These are phyloP conservation scores for Hymenotorrendiella dingleyae DNA, from an alignment of 2,329 filamentous ascomycete species.

Conservation along the genomic window DNA sequence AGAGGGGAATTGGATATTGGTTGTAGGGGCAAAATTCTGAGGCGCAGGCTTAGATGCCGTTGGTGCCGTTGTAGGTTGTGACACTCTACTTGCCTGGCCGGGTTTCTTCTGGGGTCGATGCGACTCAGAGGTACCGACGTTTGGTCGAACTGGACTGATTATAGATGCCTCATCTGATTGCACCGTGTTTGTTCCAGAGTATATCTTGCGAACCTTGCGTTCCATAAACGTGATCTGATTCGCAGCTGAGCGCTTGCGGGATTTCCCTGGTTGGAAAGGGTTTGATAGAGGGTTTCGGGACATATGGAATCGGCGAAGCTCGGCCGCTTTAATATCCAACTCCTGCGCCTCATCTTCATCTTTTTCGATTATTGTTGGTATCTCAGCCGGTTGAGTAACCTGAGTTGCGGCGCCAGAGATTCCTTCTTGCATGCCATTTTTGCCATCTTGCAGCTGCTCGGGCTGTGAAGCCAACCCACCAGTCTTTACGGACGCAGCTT, in stretches of 20 bases:
- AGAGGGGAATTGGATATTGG: constrained; percentile 19
- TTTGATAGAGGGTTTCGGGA: constrained; percentile 33
- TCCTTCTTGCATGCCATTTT: no score
- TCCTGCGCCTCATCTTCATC: background rate
- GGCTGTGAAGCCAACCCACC: no score
- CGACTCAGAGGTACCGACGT: background rate
- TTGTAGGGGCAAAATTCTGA: background rate
- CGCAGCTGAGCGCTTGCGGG: constrained; percentile 17
- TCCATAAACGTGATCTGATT: constrained; percentile 46
- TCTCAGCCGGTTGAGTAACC: background rate
- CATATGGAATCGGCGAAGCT: constrained; percentile 51
- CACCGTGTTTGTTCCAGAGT: background rate
- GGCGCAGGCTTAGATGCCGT: constrained; percentile 9
- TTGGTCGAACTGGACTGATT: background rate
- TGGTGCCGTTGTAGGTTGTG: constrained; percentile 5
- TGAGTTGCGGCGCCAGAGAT: no score
- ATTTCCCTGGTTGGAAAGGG: background rate
- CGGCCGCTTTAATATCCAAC: background rate
- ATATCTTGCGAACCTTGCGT: constrained; percentile 35
- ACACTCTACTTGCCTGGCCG: constrained; percentile 19
- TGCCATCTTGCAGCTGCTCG: no score
- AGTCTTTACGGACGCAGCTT: no score
- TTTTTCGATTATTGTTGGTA: background rate
- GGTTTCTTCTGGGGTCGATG: constrained; percentile 24
- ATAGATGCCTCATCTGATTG: background rate